phyloP scores from a whole-genome alignment of 192 early-diverging fungal species.

The Rhizophagus clarus region DNA sequence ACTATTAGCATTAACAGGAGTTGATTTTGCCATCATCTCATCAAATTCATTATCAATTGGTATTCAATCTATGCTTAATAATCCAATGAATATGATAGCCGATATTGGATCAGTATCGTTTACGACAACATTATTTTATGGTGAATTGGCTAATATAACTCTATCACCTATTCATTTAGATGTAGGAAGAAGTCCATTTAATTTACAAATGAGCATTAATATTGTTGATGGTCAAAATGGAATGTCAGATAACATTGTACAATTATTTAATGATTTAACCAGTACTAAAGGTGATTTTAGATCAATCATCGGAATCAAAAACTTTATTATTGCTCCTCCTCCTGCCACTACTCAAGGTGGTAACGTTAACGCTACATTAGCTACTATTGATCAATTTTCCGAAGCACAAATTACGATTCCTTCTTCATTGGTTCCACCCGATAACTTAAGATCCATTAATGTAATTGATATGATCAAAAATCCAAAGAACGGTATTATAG shows the following conservation, averaged over 20 bases:
- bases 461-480: neutral
- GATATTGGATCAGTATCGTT: neutral
- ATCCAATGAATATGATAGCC: neutral
- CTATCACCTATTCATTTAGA: neutral
- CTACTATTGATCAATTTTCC: neutral
- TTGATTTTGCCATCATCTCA: neutral
- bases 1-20: neutral
- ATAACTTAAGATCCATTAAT: neutral
- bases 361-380: neutral
- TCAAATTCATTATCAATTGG: neutral
- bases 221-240: neutral
- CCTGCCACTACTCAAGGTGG: neutral
- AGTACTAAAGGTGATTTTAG: neutral
- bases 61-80: neutral
- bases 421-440: neutral
- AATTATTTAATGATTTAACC: neutral
- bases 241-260: slow-evolving; percentile 4
- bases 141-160: neutral
- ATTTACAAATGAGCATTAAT: neutral
- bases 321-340: neutral
- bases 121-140: neutral
- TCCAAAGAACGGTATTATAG: neutral
- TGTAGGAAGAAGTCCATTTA: neutral
- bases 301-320: neutral
- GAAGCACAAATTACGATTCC: neutral